A percentile compares a stretch with the other conserved stretches of the same genome.
These are phyloP conservation scores for Stemphylium beticola DNA, from an alignment of 2,329 filamentous ascomycete species.

Conservation along the genomic window DNA sequence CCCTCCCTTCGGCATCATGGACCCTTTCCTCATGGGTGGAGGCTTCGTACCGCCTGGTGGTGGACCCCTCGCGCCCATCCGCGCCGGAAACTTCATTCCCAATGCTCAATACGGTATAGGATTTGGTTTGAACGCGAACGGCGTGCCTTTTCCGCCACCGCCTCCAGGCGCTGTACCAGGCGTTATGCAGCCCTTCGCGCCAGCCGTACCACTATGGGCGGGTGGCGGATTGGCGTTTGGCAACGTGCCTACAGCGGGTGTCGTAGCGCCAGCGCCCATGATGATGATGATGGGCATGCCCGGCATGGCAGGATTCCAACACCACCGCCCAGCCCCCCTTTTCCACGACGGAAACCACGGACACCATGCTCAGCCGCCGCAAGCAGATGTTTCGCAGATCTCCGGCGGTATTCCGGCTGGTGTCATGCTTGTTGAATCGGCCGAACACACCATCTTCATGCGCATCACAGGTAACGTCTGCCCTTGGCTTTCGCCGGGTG, in stretches of 20 bases:
- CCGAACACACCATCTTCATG: conserved; percentile 34
- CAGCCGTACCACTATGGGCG: conserved; percentile 31
- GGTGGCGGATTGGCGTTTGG: conserved; percentile 30
- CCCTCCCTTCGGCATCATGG: conserved; percentile 25
- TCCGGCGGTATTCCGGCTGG: conserved; percentile 37
- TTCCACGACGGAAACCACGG: conserved; percentile 32
- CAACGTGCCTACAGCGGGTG: conserved; percentile 25
- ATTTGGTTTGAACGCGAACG: conserved; percentile 30
- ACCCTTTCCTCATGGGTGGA: conserved; percentile 25
- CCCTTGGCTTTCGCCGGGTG: conserved; percentile 39
- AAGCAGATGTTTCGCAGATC: conserved; percentile 33
- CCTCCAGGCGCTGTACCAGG: conserved; percentile 30
- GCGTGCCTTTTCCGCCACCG: conserved; percentile 34
- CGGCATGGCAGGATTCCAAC: conserved; percentile 18
- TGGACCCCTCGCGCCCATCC: conserved; percentile 36
- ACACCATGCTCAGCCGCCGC: conserved; percentile 25
- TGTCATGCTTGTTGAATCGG: conserved; percentile 34
- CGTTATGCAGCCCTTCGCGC: conserved; percentile 32
- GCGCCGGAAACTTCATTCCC: conserved; percentile 30
- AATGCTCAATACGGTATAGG: conserved; percentile 35
- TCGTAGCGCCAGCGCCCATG: conserved; percentile 15
- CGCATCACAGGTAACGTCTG: conserved; percentile 36
- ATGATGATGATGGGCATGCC: conserved; percentile 18
- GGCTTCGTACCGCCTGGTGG: conserved; percentile 16
- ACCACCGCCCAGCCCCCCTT: conserved; percentile 29